phyloP scores from a whole-genome alignment of 805 yeast genomes.

The Schizosaccharomyces osmophilus region DNA sequence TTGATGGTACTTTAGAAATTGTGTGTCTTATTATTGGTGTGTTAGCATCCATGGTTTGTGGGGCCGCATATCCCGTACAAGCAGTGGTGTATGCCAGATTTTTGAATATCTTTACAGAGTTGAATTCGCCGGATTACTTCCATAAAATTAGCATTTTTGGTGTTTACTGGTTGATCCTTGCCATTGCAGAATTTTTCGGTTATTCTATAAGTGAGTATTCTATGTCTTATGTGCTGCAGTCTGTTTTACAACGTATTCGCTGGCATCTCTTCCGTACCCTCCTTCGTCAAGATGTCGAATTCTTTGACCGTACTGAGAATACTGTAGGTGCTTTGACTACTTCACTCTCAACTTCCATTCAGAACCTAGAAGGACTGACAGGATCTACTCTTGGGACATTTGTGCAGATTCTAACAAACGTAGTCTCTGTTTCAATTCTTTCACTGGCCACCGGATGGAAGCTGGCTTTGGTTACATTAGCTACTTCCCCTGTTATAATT shows the following conservation, averaged over 20 bases:
- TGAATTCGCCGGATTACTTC: slow-evolving; percentile 14
- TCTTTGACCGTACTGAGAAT: slow-evolving; percentile 11
- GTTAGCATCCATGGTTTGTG: slow-evolving; percentile 4
- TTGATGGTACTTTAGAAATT: slow-evolving; percentile 5
- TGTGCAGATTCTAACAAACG: slow-evolving; percentile 13
- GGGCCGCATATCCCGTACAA: slow-evolving; percentile 11
- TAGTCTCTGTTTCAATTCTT: slow-evolving; percentile 17
- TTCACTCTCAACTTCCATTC: slow-evolving; percentile 12
- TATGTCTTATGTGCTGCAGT: slow-evolving; percentile 5
- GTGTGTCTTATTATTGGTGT: slow-evolving; percentile 7
- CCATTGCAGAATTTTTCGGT: slow-evolving; percentile 4
- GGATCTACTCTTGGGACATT: slow-evolving; percentile 13
- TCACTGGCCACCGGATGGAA: slow-evolving; percentile 19
- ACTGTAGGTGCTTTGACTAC: slow-evolving; percentile 11
- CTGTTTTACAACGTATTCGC: slow-evolving; percentile 10
- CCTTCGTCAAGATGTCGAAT: slow-evolving; percentile 12
- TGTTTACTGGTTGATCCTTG: slow-evolving; percentile 6
- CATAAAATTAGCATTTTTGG: not conserved
- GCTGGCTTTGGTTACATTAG: slow-evolving; percentile 20
- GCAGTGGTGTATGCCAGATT: slow-evolving; percentile 17
- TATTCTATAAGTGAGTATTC: slow-evolving; percentile 4
- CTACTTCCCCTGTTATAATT: slow-evolving; percentile 17
- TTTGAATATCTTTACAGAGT: slow-evolving; percentile 13
- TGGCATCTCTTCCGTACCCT: slow-evolving; percentile 8
- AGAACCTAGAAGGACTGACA: slow-evolving; percentile 11